Evolutionary conservation across 225 moss, liverwort and hornwort species (phyloP).

Genomic region (Thuidium tamariscinum): DNA sequence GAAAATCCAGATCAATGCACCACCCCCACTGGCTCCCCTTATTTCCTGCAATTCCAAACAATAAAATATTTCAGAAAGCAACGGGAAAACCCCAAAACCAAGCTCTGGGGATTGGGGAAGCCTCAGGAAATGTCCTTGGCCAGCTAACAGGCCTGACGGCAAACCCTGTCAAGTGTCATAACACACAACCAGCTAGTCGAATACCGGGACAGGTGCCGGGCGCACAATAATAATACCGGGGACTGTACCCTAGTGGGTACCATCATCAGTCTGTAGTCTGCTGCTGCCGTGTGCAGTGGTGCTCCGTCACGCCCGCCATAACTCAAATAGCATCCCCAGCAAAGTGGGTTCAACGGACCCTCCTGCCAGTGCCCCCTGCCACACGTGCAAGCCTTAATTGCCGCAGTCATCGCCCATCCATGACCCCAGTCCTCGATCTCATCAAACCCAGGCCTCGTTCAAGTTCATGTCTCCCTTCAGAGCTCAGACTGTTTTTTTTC

Average conservation of each 20-base stretch:
- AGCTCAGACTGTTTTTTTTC: neutral
- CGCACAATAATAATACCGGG: neutral
- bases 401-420: neutral
- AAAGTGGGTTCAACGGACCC: neutral
- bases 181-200: neutral
- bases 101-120: neutral
- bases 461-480: neutral
- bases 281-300: too few species aligned
- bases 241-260: neutral
- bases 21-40: neutral
- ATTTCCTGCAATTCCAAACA: neutral
- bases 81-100: neutral
- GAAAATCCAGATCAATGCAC: neutral
- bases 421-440: neutral
- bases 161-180: neutral
- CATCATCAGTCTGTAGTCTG: neutral
- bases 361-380: neutral
- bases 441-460: neutral
- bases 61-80: neutral
- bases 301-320: neutral
- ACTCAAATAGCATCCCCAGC: neutral
- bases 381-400: neutral
- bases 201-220: neutral
- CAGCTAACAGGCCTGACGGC: neutral
- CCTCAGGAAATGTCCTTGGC: neutral